phyloP scores from a whole-genome alignment of 352 stramenopile genomes.

The Globisporangium irregulare region DNA sequence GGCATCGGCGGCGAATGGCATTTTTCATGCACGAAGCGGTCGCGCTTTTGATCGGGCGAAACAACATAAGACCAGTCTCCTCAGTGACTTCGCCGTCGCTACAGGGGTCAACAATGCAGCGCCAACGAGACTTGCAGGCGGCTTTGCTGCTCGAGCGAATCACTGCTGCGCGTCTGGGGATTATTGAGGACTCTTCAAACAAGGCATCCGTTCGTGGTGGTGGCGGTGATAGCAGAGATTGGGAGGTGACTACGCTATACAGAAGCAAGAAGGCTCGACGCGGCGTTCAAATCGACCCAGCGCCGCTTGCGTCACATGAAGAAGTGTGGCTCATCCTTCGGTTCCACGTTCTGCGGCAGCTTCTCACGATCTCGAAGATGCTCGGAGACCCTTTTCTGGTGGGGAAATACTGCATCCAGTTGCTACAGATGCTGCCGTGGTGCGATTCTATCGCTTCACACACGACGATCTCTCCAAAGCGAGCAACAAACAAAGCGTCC shows the following conservation, averaged over 20 bases:
- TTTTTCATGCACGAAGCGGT: slow-evolving; percentile 75
- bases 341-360: slow-evolving; percentile 77
- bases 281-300: slow-evolving; percentile 7
- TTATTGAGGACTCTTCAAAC: slow-evolving; percentile 18
- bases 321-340: slow-evolving; percentile 68
- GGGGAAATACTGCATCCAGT: slow-evolving; percentile 52
- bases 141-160: slow-evolving; percentile 55
- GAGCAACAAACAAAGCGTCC: not conserved
- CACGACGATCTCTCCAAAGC: slow-evolving; percentile 3
- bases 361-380: slow-evolving; percentile 60
- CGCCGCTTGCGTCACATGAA: slow-evolving; percentile 21
- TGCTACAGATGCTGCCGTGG: slow-evolving; percentile 65
- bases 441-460: slow-evolving; percentile 41
- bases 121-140: slow-evolving; percentile 50
- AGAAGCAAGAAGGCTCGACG: slow-evolving; percentile 24
- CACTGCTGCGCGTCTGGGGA: slow-evolving; percentile 48
- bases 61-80: slow-evolving; percentile 16
- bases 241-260: slow-evolving; percentile 47
- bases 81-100: slow-evolving; percentile 14
- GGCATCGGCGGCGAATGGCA: slow-evolving; percentile 56
- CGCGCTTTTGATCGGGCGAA: slow-evolving; percentile 39
- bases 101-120: slow-evolving; percentile 20
- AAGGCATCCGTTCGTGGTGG: not conserved
- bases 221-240: slow-evolving; percentile 18
- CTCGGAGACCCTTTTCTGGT: slow-evolving; percentile 48